Conservation (phyloP, 768 basidiomycete genomes). For the Leccinum arenicola region DNA sequence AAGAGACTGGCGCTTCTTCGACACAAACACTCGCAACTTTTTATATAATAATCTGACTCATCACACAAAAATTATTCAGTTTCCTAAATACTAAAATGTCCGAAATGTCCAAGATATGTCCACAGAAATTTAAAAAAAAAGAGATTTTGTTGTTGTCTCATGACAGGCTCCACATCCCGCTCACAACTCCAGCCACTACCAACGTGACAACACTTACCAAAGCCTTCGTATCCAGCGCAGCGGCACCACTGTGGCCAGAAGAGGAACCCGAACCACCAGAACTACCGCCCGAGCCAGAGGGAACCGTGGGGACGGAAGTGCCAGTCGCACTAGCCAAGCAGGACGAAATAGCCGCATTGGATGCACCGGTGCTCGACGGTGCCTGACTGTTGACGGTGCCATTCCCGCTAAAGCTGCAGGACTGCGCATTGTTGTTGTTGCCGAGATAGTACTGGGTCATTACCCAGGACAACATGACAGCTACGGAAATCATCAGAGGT, state of each 20-base stretch:
- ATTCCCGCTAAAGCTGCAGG: slow-evolving; percentile 84
- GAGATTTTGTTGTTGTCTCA: background rate
- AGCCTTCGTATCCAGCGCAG: slow-evolving; percentile 30
- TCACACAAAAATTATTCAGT: background rate
- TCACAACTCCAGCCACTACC: slow-evolving; percentile 36
- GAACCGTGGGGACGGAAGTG: slow-evolving; percentile 56
- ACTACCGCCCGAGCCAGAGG: slow-evolving; percentile 4
- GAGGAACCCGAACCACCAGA: slow-evolving; percentile 24
- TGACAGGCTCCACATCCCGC: slow-evolving; percentile 38
- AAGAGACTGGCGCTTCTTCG: background rate
- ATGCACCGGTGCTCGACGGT: slow-evolving; percentile 46
- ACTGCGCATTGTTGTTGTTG: slow-evolving; percentile 50
- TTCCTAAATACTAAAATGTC: background rate
- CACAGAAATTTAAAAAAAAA: background rate
- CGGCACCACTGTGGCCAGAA: slow-evolving; percentile 22
- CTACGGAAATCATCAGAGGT: slow-evolving; percentile 34
- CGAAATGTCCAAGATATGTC: background rate
- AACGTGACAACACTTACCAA: slow-evolving; percentile 38
- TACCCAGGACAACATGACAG: slow-evolving; percentile 76
- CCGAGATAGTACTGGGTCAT: slow-evolving; percentile 77
- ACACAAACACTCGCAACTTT: background rate
- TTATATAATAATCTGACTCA: slow-evolving; percentile 1
- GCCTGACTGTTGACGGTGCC: slow-evolving; percentile 67
- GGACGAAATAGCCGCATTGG: slow-evolving; percentile 57
- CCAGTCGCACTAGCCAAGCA: slow-evolving; percentile 64